Base-by-base conservation (phyloP, 495 filamentous ascomycete genomes). In the Acidomyces sp. region DNA sequence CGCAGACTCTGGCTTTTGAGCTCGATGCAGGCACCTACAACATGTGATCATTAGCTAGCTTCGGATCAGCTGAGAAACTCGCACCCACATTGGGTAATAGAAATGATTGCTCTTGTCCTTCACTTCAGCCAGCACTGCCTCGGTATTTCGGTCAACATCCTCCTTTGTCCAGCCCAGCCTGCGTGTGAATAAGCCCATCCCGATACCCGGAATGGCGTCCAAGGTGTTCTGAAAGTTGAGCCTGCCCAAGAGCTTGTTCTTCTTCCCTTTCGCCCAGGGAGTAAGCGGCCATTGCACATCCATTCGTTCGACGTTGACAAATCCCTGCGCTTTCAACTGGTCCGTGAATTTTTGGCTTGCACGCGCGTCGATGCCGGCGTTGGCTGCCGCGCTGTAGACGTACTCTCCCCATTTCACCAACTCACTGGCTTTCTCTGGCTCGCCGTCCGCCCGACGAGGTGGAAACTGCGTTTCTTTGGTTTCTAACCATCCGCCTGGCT, bases 401-500 rank as follows among this genome's bases (percentile, higher is more conserved):
- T 34, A 18, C 31, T 34, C 31, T 9, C 31, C 31, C 31, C 31
- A 34, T 9, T 6, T 34, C 7, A 34, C 20, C 6, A 34, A 18
- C 20, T 12, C 12, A 16, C 31, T 18, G 6, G 6, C 9, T 34
- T 34, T 34, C 9, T 29, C 13, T 6, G 31, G 6, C 7, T 9
- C 31, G 31, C 31, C 31, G 31, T 34, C 31, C 7, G 31, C 31
- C 7, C 31, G 31, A 6, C 15, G 6, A 16, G 31, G 31, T 16
- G 31, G 31, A 16, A 34, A 34, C 16, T 34, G 31, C 31, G 15
- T 16, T 34, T 34, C 31, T 12, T 16, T 6, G 6, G 48, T 39
- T 39, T 60, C 55, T 17, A 60, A 34, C 55, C 51, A 58, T 23
- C 55, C 57, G 11, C 57, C 57, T 17, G 57, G 57, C 32, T 51